Conservation (phyloP, 2,329 filamentous ascomycete species). For the Pleoardoris graminearum region DNA sequence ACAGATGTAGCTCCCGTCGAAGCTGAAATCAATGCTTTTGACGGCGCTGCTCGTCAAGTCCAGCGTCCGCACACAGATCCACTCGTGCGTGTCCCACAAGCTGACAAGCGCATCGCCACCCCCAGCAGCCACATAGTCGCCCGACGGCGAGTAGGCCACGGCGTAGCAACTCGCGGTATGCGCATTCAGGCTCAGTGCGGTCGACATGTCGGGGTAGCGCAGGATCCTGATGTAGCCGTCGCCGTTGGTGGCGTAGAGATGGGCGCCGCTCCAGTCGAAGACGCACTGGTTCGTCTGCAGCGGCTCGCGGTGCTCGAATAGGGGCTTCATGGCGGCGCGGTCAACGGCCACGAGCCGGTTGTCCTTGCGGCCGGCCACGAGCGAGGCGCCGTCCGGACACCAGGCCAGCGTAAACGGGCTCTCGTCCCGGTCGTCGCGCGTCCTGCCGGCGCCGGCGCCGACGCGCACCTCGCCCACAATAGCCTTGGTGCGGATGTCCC, state of each 20-base stretch:
- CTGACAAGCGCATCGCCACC: constrained; percentile 75
- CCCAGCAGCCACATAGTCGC: constrained; percentile 72
- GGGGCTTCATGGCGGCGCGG: constrained; percentile 59
- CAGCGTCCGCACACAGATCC: constrained; percentile 74
- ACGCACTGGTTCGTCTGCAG: constrained; percentile 72
- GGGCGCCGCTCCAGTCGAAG: constrained; percentile 73
- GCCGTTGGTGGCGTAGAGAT: constrained; percentile 70
- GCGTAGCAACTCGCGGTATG: constrained; percentile 74
- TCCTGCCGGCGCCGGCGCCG: constrained; percentile 8
- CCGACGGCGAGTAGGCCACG: constrained; percentile 70
- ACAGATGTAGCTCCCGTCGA: constrained; percentile 74
- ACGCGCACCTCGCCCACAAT: constrained; percentile 69
- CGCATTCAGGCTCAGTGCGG: constrained; percentile 65
- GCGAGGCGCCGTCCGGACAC: constrained; percentile 69
- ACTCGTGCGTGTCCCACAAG: constrained; percentile 77
- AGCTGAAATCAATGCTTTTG: constrained; percentile 73
- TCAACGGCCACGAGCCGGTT: constrained; percentile 67
- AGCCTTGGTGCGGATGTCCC: constrained; percentile 75
- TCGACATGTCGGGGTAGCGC: constrained; percentile 48
- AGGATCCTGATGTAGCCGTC: constrained; percentile 73
- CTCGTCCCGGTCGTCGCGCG: constrained; percentile 42
- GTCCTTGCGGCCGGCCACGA: constrained; percentile 73
- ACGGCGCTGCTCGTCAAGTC: constrained; percentile 71
- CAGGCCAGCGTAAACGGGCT: constrained; percentile 73
- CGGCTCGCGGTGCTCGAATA: constrained; percentile 63